These are phyloP conservation scores for Saccharum spontaneum DNA, from an alignment of 176 grass and related monocot species.

Conservation along the genomic window DNA sequence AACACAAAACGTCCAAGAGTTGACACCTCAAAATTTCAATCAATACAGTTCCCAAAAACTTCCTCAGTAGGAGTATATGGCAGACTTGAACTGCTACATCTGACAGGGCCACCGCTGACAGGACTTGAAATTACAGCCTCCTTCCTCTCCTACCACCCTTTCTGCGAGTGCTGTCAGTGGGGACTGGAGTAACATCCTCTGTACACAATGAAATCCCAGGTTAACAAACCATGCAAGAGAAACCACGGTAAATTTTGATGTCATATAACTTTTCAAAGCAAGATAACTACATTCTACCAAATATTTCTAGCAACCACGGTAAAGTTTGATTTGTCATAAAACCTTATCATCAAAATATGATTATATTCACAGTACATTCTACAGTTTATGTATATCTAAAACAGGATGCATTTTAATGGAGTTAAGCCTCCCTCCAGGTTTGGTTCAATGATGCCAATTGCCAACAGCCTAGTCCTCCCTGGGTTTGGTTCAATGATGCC, in stretches of 20 bases:
- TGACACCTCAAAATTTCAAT: neutral
- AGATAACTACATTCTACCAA: neutral
- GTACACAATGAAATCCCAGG: neutral
- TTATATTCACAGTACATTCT: neutral
- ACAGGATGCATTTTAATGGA: neutral
- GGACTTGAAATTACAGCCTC: conserved; percentile 35
- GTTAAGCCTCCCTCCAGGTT: neutral
- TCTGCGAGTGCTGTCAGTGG: conserved; percentile 57
- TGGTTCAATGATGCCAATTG: neutral
- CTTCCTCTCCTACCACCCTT: conserved; percentile 67
- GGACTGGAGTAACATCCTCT: conserved; percentile 65
- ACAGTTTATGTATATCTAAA: neutral
- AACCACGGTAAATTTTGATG: neutral
- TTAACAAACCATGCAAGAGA: neutral
- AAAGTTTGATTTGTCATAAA: neutral
- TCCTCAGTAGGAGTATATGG: neutral
- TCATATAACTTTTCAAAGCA: neutral
- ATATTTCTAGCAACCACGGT: neutral
- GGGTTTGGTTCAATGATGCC: too few species aligned
- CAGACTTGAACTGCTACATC: conserved; percentile 8
- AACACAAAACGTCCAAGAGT: neutral
- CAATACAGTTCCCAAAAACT: neutral
- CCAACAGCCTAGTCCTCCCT: neutral
- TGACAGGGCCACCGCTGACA: neutral
- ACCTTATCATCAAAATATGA: neutral